These are phyloP conservation scores for Hawksworthiomyces lignivorus DNA, from an alignment of 2,329 filamentous ascomycete species.

Conservation along the genomic window DNA sequence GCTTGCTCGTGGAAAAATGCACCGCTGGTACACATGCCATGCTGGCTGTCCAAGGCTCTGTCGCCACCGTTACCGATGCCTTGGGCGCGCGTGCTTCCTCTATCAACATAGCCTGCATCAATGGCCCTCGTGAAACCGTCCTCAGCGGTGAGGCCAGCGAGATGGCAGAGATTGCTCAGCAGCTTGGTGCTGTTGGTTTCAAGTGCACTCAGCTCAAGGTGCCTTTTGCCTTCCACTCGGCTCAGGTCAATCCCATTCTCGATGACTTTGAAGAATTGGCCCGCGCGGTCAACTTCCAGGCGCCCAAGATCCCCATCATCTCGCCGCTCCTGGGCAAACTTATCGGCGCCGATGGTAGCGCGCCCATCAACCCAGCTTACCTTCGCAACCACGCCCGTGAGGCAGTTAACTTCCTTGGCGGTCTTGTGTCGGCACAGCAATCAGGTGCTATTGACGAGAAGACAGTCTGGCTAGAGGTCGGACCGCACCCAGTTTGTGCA, in stretches of 20 bases:
- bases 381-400: conserved; percentile 58
- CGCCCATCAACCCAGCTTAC: conserved; percentile 53
- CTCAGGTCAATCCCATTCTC: conserved; percentile 46
- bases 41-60: conserved; percentile 39
- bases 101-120: conserved; percentile 61
- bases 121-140: conserved; percentile 67
- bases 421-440: conserved; percentile 50
- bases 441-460: conserved; percentile 55
- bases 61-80: conserved; percentile 45
- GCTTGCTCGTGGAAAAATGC: conserved; percentile 58
- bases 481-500: conserved; percentile 63
- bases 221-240: conserved; percentile 47
- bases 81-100: conserved; percentile 33
- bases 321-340: conserved; percentile 59
- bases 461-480: conserved; percentile 65
- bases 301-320: conserved; percentile 52
- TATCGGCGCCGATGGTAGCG: conserved; percentile 39
- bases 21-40: conserved; percentile 57
- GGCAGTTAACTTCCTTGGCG: conserved; percentile 61
- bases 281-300: conserved; percentile 28
- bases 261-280: conserved; percentile 48
- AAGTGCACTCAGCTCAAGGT: conserved; percentile 41
- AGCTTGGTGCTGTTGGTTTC: conserved; percentile 24
- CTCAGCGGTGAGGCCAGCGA: conserved; percentile 42
- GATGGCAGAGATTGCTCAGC: conserved; percentile 35